Evolutionary conservation across 164 flowering plant genomes (phyloP).

Genomic region (Piper betle): DNA sequence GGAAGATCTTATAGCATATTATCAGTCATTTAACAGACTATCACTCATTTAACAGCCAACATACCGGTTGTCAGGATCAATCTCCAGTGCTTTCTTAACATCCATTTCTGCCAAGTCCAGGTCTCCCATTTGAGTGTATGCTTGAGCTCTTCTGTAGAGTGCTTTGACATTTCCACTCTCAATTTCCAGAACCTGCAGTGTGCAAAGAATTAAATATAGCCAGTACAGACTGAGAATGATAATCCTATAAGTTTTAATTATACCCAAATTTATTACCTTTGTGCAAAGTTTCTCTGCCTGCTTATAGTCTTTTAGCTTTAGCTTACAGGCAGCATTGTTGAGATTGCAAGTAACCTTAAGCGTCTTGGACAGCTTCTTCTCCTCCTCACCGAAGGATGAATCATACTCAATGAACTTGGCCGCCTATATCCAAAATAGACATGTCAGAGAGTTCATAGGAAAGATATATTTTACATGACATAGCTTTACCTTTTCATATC

Average conservation of each 20-base stretch:
- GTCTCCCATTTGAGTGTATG: conserved; percentile 57
- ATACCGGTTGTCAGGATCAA: conserved; percentile 84
- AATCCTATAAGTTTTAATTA: not conserved
- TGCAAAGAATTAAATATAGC: not conserved
- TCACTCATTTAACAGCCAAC: not conserved
- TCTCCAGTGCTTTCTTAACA: conserved; percentile 87
- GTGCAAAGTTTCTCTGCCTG: conserved; percentile 80
- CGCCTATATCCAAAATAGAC: conserved; percentile 31
- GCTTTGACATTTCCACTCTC: conserved; percentile 85
- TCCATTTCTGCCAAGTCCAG: conserved; percentile 85
- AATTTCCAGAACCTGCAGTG: conserved; percentile 48
- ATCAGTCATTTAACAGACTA: no score
- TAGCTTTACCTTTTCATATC: conserved; percentile 77
- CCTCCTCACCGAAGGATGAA: conserved; percentile 64
- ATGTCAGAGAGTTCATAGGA: not conserved
- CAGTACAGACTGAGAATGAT: not conserved
- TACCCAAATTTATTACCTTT: conserved; percentile 31
- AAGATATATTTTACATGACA: not conserved
- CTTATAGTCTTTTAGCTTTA: conserved; percentile 79
- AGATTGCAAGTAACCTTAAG: conserved; percentile 75
- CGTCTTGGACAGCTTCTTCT: conserved; percentile 65
- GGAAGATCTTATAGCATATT: no score
- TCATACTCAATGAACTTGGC: conserved; percentile 75
- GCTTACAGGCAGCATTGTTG: conserved; percentile 90
- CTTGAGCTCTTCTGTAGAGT: conserved; percentile 85